Conservation (phyloP, 73 alveolate genomes). For the Tetrahymena borealis region DNA sequence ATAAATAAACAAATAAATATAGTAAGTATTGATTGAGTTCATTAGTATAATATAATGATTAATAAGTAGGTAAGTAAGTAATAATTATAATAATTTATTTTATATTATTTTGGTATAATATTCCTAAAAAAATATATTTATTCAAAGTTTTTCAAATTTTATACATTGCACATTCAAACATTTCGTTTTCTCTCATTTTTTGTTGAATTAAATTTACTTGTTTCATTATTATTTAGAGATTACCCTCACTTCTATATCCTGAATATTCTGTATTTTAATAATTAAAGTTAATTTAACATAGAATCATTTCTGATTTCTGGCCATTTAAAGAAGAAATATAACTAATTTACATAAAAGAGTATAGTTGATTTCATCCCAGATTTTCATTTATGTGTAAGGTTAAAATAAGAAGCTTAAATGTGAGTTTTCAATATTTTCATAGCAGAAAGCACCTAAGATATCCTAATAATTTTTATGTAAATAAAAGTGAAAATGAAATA, state of each 20-base stretch:
- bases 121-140: too few relatives aligned
- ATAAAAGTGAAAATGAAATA: not conserved
- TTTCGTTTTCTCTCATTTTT: not conserved
- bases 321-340: too few relatives aligned
- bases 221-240: not conserved
- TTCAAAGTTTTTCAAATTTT: not conserved
- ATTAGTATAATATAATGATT: too few relatives aligned
- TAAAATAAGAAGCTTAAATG: not conserved
- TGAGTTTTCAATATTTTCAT: not conserved
- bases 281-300: not conserved
- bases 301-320: too few relatives aligned
- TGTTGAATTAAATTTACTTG: not conserved
- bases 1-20: too few relatives aligned
- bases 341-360: not conserved
- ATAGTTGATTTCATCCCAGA: not conserved
- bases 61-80: too few relatives aligned
- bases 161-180: not conserved
- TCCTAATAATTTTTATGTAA: not conserved
- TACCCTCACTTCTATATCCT: not conserved
- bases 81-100: too few relatives aligned
- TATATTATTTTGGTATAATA: too few relatives aligned
- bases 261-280: not conserved
- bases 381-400: not conserved
- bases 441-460: not conserved
- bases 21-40: too few relatives aligned